Percentiles rank a stretch among this genome's conserved stretches.
These are phyloP conservation scores for Entonaema liquescens DNA, from an alignment of 495 filamentous ascomycete species.

Conservation along the genomic window DNA sequence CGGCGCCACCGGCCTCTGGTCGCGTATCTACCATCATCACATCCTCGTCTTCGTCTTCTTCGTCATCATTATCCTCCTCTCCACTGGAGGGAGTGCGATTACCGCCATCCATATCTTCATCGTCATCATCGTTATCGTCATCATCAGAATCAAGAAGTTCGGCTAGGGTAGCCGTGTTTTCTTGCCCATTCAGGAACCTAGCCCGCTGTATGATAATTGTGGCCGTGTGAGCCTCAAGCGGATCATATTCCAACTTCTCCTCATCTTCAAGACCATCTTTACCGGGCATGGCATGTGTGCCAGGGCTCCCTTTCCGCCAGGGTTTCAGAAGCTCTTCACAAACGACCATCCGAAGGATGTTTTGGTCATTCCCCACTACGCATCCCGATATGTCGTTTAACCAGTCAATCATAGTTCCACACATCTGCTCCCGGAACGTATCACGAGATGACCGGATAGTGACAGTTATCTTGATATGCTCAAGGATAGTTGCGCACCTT, in stretches of 20 bases:
- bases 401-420: constrained; percentile 97
- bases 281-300: constrained; percentile 84
- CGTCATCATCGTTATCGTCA: constrained; percentile 49
- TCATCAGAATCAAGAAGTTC: constrained; percentile 55
- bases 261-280: constrained; percentile 92
- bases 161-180: constrained; percentile 29
- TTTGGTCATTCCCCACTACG: constrained; percentile 79
- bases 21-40: constrained; percentile 57
- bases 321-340: constrained; percentile 89
- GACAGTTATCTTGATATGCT: constrained; percentile 94
- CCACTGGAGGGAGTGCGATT: constrained; percentile 48
- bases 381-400: constrained; percentile 91
- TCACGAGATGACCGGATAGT: constrained; percentile 93
- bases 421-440: constrained; percentile 98
- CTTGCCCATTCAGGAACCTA: constrained; percentile 41
- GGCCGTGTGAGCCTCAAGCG: constrained; percentile 29
- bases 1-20: constrained; percentile 64
- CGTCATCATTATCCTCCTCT: constrained; percentile 56
- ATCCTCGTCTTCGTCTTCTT: constrained; percentile 62
- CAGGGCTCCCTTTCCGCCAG: constrained; percentile 87
- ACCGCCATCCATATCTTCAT: constrained; percentile 52
- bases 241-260: constrained; percentile 55
- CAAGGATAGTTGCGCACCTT: constrained; percentile 79
- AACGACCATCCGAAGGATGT: constrained; percentile 79
- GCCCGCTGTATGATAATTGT: constrained; percentile 38